These are phyloP conservation scores for Neurospora sp. DNA, from an alignment of 495 filamentous ascomycete genomes.

Conservation along the genomic window DNA sequence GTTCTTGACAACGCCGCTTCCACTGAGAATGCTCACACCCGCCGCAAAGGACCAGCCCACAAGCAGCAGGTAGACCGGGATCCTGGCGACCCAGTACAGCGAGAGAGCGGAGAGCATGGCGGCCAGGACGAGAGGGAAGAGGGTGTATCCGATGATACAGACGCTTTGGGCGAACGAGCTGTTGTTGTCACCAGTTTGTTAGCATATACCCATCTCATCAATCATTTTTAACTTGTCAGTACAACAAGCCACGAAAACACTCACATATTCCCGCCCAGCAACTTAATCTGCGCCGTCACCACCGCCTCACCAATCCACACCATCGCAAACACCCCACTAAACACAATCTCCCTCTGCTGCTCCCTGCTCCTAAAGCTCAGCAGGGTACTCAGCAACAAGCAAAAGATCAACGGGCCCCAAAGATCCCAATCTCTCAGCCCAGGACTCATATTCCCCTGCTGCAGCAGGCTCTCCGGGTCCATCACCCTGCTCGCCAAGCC, in stretches of 20 bases:
- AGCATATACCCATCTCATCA: not conserved
- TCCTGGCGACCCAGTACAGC: slow-evolving; percentile 64
- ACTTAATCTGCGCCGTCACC: slow-evolving; percentile 96
- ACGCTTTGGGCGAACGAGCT: slow-evolving; percentile 97
- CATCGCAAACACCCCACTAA: slow-evolving; percentile 90
- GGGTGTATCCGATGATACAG: slow-evolving; percentile 96
- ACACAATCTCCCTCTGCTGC: slow-evolving; percentile 76
- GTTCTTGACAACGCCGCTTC: slow-evolving; percentile 90
- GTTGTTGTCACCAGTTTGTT: slow-evolving; percentile 1
- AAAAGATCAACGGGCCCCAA: slow-evolving; percentile 93
- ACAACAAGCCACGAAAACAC: slow-evolving; percentile 20
- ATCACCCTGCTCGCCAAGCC: slow-evolving; percentile 31
- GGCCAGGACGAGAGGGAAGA: slow-evolving; percentile 96
- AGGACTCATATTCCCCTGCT: slow-evolving; percentile 70
- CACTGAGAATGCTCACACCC: slow-evolving; percentile 89
- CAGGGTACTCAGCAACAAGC: slow-evolving; percentile 74
- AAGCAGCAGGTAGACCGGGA: slow-evolving; percentile 82
- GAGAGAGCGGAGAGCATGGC: slow-evolving; percentile 75
- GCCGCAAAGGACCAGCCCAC: slow-evolving; percentile 89
- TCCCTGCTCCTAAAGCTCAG: slow-evolving; percentile 65
- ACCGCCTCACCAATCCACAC: slow-evolving; percentile 97
- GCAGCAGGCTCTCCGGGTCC: slow-evolving; percentile 44
- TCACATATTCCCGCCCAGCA: slow-evolving; percentile 95
- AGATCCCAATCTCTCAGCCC: slow-evolving; percentile 94
- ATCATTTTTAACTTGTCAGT: too few species aligned